Conservation (phyloP, 495 filamentous ascomycete species). For the Durotheca rogersii region DNA sequence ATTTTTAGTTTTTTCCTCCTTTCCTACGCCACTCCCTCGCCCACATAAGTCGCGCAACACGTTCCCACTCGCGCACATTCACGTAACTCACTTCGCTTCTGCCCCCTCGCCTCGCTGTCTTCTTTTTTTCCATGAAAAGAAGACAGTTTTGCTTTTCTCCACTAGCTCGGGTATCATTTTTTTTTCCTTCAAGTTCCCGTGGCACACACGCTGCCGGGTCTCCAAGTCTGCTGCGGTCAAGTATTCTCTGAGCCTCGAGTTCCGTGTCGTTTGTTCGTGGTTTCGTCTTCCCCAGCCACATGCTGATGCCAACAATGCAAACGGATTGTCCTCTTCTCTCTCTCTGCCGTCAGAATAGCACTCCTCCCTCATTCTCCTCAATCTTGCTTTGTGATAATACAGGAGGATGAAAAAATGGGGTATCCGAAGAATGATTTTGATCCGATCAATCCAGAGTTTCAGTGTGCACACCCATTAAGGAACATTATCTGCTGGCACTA, state of each 20-base stretch:
- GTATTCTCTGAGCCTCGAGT: constrained; percentile 14
- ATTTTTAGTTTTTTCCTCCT: not conserved
- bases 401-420: constrained; percentile 29
- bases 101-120: not conserved
- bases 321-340: constrained; percentile 5
- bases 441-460: constrained; percentile 26
- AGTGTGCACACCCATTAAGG: constrained; percentile 16
- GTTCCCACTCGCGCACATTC: not conserved
- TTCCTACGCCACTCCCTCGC: not conserved
- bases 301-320: constrained; percentile 7
- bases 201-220: constrained; percentile 1
- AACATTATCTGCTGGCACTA: constrained; percentile 9
- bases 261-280: constrained; percentile 21
- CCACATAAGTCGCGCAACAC: not conserved
- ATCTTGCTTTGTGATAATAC: constrained; percentile 24
- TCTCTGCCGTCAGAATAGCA: constrained; percentile 25
- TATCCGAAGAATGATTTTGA: constrained; percentile 31
- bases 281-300: constrained; percentile 14
- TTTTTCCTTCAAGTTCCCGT: not conserved
- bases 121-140: not conserved
- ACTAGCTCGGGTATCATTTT: not conserved
- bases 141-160: not conserved
- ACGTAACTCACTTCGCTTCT: not conserved
- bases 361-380: constrained; percentile 27
- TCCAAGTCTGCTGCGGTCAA: constrained; percentile 5